Conservation (phyloP, 768 basidiomycete genomes). For the Xanthoconium purpureum region DNA sequence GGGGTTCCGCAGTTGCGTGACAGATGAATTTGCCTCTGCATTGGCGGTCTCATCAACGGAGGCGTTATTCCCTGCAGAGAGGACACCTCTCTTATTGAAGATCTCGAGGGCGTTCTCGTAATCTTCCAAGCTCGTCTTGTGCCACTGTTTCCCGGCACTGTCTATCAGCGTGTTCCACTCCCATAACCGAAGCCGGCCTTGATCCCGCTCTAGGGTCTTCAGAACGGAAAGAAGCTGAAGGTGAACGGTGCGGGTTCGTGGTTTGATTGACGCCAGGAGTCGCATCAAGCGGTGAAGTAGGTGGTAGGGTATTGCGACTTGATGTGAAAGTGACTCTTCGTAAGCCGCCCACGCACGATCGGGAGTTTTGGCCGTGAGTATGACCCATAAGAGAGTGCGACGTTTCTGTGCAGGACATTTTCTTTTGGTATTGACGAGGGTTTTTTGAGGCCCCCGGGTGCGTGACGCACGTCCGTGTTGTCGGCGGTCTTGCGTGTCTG, state of each 20-base stretch:
- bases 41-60: conserved; percentile 12
- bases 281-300: conserved; percentile 63
- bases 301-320: conserved; percentile 28
- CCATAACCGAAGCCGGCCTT: conserved; percentile 53
- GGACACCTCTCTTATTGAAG: conserved; percentile 56
- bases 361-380: conserved; percentile 33
- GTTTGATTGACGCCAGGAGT: conserved; percentile 50
- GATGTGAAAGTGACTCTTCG: conserved; percentile 29
- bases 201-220: conserved; percentile 51
- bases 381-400: conserved; percentile 28
- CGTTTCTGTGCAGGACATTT: conserved; percentile 21
- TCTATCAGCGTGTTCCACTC: conserved; percentile 79
- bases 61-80: conserved; percentile 12
- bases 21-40: background rate
- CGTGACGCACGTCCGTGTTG: background rate
- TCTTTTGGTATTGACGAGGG: conserved; percentile 3
- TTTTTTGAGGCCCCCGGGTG: background rate
- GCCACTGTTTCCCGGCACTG: conserved; percentile 61
- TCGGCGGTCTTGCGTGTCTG: conserved; percentile 7
- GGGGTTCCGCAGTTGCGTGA: conserved; percentile 35
- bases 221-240: conserved; percentile 68
- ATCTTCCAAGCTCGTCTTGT: conserved; percentile 54
- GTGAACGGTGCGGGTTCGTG: conserved; percentile 59
- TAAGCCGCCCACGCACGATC: conserved; percentile 46
- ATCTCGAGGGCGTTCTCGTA: conserved; percentile 59